Evolutionary conservation across 441 rosid genomes (phyloP).

Genomic region (Codiaeum variegatum): DNA sequence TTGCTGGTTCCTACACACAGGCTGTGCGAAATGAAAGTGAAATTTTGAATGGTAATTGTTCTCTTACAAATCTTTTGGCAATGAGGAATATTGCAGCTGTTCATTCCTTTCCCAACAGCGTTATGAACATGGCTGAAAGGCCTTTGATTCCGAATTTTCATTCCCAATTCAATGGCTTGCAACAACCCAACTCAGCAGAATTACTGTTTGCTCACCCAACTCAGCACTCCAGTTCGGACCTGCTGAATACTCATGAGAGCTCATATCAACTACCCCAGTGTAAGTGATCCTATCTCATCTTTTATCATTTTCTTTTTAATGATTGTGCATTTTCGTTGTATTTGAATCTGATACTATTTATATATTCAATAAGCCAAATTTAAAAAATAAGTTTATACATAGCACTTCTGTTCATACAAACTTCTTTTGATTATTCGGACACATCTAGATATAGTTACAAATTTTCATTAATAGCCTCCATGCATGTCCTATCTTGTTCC

Average conservation of each 20-base stretch:
- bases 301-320: background rate
- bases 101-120: conserved; percentile 23
- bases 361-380: no score
- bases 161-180: conserved; percentile 30
- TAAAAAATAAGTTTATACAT: no score
- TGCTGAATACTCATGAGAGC: conserved; percentile 20
- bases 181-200: conserved; percentile 23
- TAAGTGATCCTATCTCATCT: conserved; percentile 28
- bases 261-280: conserved; percentile 35
- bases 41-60: conserved; percentile 24
- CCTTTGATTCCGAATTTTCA: conserved; percentile 28
- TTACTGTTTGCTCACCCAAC: conserved; percentile 21
- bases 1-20: conserved; percentile 34
- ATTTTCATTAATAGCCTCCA: no score
- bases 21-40: conserved; percentile 20
- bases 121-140: conserved; percentile 19
- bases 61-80: conserved; percentile 28
- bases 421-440: no score
- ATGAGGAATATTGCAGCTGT: conserved; percentile 31
- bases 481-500: no score
- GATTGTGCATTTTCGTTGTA: no score
- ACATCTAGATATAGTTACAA: no score
- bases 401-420: no score
- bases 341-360: no score
- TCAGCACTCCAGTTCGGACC: conserved; percentile 31